phyloP scores from a whole-genome alignment of 2,329 filamentous ascomycete genomes.

The Verticillium dahliae region DNA sequence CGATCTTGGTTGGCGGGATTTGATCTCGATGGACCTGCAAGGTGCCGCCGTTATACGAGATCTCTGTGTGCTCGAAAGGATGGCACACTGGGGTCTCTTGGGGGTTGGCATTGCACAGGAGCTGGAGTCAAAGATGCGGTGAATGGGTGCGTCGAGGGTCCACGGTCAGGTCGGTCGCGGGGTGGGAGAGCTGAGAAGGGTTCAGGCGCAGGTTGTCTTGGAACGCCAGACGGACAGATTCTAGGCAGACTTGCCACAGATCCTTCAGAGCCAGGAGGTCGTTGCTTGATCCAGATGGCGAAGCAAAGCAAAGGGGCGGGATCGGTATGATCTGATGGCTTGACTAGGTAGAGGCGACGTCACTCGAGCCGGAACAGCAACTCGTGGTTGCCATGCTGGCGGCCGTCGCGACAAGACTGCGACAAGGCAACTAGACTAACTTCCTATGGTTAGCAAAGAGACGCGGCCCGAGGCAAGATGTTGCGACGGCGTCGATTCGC shows the following conservation, averaged over 20 bases:
- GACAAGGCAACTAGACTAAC: background rate
- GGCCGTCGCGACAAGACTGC: background rate
- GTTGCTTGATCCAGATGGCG: background rate
- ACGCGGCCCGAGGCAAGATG: background rate
- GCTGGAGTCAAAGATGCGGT: background rate
- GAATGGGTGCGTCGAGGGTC: background rate
- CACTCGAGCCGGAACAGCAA: background rate
- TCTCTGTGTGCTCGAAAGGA: conserved; percentile 2
- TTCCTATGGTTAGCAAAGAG: background rate
- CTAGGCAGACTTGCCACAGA: too few relatives aligned
- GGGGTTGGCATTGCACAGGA: background rate
- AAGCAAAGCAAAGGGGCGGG: background rate
- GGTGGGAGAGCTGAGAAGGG: background rate
- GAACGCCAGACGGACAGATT: conserved; percentile 1
- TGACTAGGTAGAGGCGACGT: background rate
- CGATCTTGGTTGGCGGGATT: conserved; percentile 12
- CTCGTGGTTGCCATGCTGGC: background rate
- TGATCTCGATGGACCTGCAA: conserved; percentile 13
- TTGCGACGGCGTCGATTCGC: background rate
- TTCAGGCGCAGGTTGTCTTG: background rate
- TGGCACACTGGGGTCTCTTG: background rate
- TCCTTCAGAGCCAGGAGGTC: background rate
- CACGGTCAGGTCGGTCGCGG: background rate
- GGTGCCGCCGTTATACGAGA: conserved; percentile 15
- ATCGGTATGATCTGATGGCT: background rate